A percentile compares a stretch with the other conserved stretches of the same genome.
Conservation (phyloP, 192 early-diverging fungal genomes). For the Coemansia sp. region DNA sequence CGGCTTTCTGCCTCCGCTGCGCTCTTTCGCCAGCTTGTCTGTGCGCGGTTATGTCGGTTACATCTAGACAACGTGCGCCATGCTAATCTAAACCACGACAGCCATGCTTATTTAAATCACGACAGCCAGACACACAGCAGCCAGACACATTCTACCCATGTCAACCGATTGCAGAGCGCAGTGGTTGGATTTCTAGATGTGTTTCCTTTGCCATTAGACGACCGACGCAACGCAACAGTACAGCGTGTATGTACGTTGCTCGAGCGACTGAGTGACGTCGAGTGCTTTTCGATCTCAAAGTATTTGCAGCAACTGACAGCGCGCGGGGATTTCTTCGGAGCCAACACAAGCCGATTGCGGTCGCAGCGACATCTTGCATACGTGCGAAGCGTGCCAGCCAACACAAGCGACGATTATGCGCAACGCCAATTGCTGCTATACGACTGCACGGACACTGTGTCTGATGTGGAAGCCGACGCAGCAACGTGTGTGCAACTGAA, state of each 20-base stretch:
- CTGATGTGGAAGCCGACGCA: background rate
- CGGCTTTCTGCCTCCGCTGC: conserved; percentile 1
- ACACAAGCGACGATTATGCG: background rate
- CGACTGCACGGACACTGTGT: conserved; percentile 5
- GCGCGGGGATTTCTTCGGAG: conserved; percentile 33
- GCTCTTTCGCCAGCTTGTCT: conserved; percentile 19
- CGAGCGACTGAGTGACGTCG: conserved; percentile 31
- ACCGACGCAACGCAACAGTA: conserved; percentile 1
- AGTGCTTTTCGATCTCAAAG: conserved; percentile 34
- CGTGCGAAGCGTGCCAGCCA: conserved; percentile 14
- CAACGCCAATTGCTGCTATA: conserved; percentile 33
- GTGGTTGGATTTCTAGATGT: conserved; percentile 38
- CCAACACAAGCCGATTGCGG: conserved; percentile 6
- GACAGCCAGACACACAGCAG: no score
- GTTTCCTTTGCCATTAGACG: conserved; percentile 6
- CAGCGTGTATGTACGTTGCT: conserved; percentile 30
- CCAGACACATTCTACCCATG: no score
- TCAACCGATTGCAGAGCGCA: conserved; percentile 20
- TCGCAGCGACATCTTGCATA: conserved; percentile 39
- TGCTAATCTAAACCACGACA: background rate
- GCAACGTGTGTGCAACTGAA: background rate
- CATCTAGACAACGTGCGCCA: background rate
- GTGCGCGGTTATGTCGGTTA: conserved; percentile 18
- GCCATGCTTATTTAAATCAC: no score
- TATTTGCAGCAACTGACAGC: conserved; percentile 46